Percentiles rank a stretch among this genome's conserved stretches.
These are phyloP conservation scores for Populus euphratica DNA, from an alignment of 345 rosid species.

Conservation along the genomic window DNA sequence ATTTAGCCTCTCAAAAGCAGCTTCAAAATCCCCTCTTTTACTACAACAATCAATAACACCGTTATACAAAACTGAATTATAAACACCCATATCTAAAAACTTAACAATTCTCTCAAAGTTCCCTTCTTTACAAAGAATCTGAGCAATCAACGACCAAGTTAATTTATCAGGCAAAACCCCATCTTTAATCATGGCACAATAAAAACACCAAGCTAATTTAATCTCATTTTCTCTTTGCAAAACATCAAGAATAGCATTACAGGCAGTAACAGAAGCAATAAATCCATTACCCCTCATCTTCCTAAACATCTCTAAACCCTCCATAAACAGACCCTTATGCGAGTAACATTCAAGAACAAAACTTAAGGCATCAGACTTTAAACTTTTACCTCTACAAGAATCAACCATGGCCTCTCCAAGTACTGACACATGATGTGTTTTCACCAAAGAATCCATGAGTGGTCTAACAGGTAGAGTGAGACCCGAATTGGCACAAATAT, in stretches of 20 bases:
- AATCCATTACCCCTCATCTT: slow-evolving; percentile 35
- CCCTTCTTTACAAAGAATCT: slow-evolving; percentile 43
- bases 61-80: slow-evolving; percentile 44
- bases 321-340: slow-evolving; percentile 30
- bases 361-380: slow-evolving; percentile 31
- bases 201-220: slow-evolving; percentile 50
- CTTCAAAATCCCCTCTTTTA: slow-evolving; percentile 43
- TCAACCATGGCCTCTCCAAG: slow-evolving; percentile 41
- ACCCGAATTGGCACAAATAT: slow-evolving; percentile 28
- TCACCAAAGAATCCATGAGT: slow-evolving; percentile 40
- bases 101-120: slow-evolving; percentile 41
- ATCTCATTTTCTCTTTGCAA: slow-evolving; percentile 32
- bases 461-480: slow-evolving; percentile 30
- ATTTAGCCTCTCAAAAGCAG: slow-evolving; percentile 38
- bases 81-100: slow-evolving; percentile 46
- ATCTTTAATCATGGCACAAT: slow-evolving; percentile 47
- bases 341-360: slow-evolving; percentile 45
- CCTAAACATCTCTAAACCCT: slow-evolving; percentile 45
- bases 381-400: slow-evolving; percentile 41
- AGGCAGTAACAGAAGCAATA: slow-evolving; percentile 38
- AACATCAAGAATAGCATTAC: slow-evolving; percentile 52
- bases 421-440: slow-evolving; percentile 27
- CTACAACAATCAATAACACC: slow-evolving; percentile 51
- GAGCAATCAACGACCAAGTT: slow-evolving; percentile 54
- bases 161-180: slow-evolving; percentile 34